Percentiles rank a stretch among this genome's conserved stretches.
Evolutionary conservation across 2,329 filamentous ascomycete species (phyloP).

Genomic region (Colletotrichum sp.): DNA sequence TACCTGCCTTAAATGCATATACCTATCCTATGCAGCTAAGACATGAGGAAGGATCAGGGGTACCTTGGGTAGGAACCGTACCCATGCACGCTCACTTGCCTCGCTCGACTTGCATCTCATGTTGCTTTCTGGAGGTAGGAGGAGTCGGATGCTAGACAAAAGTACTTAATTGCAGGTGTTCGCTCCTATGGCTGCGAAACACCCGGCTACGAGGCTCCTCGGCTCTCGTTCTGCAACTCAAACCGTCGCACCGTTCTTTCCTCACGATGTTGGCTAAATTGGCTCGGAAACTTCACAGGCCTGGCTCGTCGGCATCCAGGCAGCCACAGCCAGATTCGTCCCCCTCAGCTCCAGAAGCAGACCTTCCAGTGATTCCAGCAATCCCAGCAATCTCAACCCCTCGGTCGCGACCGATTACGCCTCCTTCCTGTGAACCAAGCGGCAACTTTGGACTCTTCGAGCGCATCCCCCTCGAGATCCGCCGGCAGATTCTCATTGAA

Average conservation of each 20-base stretch:
- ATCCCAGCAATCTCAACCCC: not conserved
- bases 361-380: not conserved
- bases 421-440: not conserved
- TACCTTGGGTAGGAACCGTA: not conserved
- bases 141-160: not conserved
- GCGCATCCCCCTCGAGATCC: constrained; percentile 36
- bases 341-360: not conserved
- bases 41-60: not conserved
- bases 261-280: not conserved
- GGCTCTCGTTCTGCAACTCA: not conserved
- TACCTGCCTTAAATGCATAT: not conserved
- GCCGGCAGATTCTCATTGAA: constrained; percentile 32
- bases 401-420: not conserved
- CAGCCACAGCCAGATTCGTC: not conserved
- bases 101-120: not conserved
- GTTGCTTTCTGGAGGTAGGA: not conserved
- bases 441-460: not conserved
- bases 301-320: not conserved
- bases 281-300: not conserved
- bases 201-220: not conserved
- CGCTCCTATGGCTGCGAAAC: not conserved
- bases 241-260: not conserved
- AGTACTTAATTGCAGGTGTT: not conserved
- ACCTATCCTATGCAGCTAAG: not conserved
- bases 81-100: not conserved